Base-by-base conservation (phyloP, 2,329 filamentous ascomycete species). In the Nannizzia gypsea region DNA sequence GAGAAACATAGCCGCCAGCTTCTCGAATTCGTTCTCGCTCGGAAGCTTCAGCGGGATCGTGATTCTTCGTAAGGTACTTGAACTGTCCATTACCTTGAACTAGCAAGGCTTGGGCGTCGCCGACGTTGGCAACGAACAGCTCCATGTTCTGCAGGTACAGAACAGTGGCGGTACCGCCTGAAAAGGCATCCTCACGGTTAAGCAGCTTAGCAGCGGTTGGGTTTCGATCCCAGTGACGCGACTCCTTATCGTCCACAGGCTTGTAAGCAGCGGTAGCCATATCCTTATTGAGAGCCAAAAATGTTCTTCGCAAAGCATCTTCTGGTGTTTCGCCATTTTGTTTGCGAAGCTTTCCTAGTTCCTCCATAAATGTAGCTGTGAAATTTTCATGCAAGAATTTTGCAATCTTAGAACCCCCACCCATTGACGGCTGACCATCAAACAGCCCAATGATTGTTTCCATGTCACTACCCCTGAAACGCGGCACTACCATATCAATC, bases 351-450 rank as follows among this genome's bases (percentile, higher is more conserved):
- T 79, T 82, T 64, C 89, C 90, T 57, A 99, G 74, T 73, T 99
- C 92, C 59, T 87, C 81, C 4, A 83, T 83, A 68, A 99, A 93
- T 15, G 90, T 87, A 62, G 87, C 82, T 24, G 89, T 88, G 73
- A 99, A 96, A 69, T 96, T 92, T 74, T 99, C 93, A 70, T 99
- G 92, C 31, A 99, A 78, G 68, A 89, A 99, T 71, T 96, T 97
- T 64, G 93, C 91, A 66, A 99, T 89, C 76, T 95, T 95, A 63
- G 91, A 96, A 48, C 93, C 95, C 62, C 91, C 89, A 63, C 84
- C 90, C 1, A 89, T 89, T 61, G 95, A 80, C n/a, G 86, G 83
- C 70, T 96, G 89, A 2, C 93, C 93, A 70, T 99, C 95, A 69
- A 99, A 99, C 73, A 99, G 81, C n/a, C 92, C 93, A 52, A 99